phyloP scores from a whole-genome alignment of 2,329 filamentous ascomycete species.

The Trichoderma polysporum region DNA sequence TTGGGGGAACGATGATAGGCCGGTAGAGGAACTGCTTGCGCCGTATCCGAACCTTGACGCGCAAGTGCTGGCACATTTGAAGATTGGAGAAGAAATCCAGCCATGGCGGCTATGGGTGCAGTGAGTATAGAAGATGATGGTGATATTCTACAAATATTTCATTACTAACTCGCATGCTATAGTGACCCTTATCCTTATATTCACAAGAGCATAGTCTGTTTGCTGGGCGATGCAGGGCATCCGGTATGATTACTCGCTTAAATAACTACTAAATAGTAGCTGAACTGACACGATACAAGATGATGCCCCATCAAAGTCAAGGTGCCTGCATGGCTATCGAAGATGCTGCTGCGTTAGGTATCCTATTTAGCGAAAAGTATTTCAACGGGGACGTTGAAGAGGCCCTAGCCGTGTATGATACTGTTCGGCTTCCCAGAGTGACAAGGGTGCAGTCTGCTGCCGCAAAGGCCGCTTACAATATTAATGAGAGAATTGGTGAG shows the following conservation, averaged over 20 bases:
- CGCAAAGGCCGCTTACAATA: constrained; percentile 59
- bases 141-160: no score
- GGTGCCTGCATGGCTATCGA: constrained; percentile 69
- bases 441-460: constrained; percentile 58
- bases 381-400: constrained; percentile 50
- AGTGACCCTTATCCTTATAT: constrained; percentile 58
- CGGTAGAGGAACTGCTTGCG: constrained; percentile 58
- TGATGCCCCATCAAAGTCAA: constrained; percentile 70
- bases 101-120: constrained; percentile 66
- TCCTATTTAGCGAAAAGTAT: constrained; percentile 53
- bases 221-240: constrained; percentile 67
- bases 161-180: not conserved
- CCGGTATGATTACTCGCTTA: constrained; percentile 43
- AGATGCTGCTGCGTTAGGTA: constrained; percentile 62
- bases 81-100: constrained; percentile 60
- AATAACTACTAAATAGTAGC: not conserved
- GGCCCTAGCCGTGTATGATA: constrained; percentile 50
- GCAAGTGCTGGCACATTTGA: constrained; percentile 56
- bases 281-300: constrained; percentile 37
- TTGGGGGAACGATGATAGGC: constrained; percentile 54
- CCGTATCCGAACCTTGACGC: constrained; percentile 61
- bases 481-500: constrained; percentile 60
- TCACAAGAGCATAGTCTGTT: constrained; percentile 49
- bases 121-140: constrained; percentile 25
- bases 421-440: constrained; percentile 54